Evolutionary conservation across 208 protist genomes (phyloP), one percentile per base, ranked within the genome.

Genomic region (Acanthamoeba triangularis): DNA sequence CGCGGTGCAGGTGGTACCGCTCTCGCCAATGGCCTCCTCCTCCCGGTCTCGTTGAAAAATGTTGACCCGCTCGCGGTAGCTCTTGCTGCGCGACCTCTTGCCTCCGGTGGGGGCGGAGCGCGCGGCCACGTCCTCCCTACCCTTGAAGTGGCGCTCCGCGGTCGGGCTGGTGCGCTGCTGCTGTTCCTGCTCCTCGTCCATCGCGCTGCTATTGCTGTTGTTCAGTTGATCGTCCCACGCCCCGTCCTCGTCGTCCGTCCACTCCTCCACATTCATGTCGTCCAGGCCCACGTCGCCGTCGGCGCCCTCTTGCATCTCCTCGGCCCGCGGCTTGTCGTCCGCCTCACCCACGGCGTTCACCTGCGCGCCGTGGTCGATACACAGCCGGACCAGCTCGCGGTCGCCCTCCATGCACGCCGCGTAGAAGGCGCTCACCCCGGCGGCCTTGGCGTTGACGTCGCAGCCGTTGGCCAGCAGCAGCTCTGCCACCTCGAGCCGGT

Each of bases 41-140:
- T 85, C 76, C 23, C 47, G 37, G 44, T 49, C 76, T 8, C 76
- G 5, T 25, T 85, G 76, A 37, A 85, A 85, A 33, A 85, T 85
- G 76, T 85, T 85, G 47, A 85, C 76, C 20, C 76, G 41, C 47
- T 85, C 76, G 20, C 76, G 35, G 44, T 85, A 85, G 47, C 76
- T 85, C 76, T 85, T 85, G 76, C 76, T 85, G 47, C 76, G 76
- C 76, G 76, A 85, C 30, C 76, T 35, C 76, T 49, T 85, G 35
- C 76, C n/a, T 6, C 20, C 20, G 20, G 59, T 2, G 3, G 13
- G 11, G 41, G 35, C 76, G 28, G 35, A 28, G 30, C 14, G 41
- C 37, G 44, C 44, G 23, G 59, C 59, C 28, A n/a, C 20, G 59
- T 78, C 69, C 33, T 78, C 59, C 25, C 59, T 30, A 16, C 59